phyloP scores from a whole-genome alignment of 2,329 filamentous ascomycete species.

The Alternaria gaisen region DNA sequence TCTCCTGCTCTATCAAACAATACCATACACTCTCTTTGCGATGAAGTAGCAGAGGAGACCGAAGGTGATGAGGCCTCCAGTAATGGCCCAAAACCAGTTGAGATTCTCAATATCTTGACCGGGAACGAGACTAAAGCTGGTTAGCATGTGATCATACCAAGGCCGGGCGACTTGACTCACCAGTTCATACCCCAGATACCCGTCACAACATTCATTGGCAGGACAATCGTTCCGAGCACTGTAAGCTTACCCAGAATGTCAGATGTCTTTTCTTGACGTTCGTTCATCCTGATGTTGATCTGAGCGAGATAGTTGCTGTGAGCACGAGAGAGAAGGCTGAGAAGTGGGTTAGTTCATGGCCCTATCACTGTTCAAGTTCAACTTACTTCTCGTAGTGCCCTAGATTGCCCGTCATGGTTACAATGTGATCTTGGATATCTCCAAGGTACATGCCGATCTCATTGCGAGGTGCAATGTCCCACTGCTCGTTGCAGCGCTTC shows the following conservation, averaged over 20 bases:
- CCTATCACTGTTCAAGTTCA: not conserved
- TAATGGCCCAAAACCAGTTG: constrained; percentile 65
- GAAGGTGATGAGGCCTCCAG: constrained; percentile 78
- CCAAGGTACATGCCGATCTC: constrained; percentile 98
- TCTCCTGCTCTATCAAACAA: constrained; percentile 32
- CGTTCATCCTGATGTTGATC: constrained; percentile 99
- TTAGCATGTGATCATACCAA: constrained; percentile 10
- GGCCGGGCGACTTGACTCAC: constrained; percentile 22
- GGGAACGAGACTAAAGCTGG: constrained; percentile 71
- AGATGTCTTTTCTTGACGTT: constrained; percentile 93
- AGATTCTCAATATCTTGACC: constrained; percentile 82
- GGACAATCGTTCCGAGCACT: constrained; percentile 93
- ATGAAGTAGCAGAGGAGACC: constrained; percentile 81
- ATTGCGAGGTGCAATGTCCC: constrained; percentile 92
- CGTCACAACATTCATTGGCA: constrained; percentile 99
- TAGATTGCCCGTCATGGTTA: constrained; percentile 97
- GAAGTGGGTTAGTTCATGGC: constrained; percentile 21
- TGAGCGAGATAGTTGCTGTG: constrained; percentile 99
- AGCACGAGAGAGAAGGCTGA: constrained; percentile 84
- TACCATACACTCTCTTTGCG: constrained; percentile 71
- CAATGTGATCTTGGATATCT: constrained; percentile 98
- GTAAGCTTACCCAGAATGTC: constrained; percentile 95
- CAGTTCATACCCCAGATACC: constrained; percentile 97
- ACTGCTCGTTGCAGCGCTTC: constrained; percentile 97
- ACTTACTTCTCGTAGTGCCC: constrained; percentile 94